Percentiles rank a stretch among this genome's conserved stretches.
These are phyloP conservation scores for Dictyostelium intermedium DNA, from an alignment of 78 protist species.

Conservation along the genomic window DNA sequence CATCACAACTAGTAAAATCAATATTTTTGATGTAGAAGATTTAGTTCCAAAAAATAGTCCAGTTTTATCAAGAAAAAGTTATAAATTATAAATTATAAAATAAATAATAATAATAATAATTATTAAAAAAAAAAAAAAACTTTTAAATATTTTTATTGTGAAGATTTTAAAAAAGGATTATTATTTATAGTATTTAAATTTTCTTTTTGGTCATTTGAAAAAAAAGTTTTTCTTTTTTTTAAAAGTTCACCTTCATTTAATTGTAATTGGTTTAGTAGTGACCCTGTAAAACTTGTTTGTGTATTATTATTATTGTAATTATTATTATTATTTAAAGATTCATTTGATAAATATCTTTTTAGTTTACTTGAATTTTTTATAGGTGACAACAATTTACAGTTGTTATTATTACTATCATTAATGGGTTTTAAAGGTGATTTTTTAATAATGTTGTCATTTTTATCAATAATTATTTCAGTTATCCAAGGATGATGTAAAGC, in stretches of 20 bases:
- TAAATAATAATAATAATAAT: not conserved
- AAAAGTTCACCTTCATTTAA: not conserved
- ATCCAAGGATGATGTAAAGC: constrained; percentile 92
- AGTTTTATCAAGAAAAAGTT: not conserved
- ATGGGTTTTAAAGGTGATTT: not conserved
- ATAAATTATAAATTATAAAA: not conserved
- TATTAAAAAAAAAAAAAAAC: too few species aligned
- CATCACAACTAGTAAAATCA: not conserved
- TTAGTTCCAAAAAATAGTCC: not conserved
- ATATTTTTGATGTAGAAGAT: constrained; percentile 48
- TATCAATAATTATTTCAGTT: not conserved
- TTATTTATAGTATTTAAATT: not conserved
- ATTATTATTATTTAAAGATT: not conserved
- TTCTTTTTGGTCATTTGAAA: not conserved
- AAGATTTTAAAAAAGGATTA: not conserved
- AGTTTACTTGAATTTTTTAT: not conserved
- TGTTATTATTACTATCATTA: not conserved
- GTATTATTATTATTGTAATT: not conserved
- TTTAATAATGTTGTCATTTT: not conserved
- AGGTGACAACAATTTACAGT: not conserved
- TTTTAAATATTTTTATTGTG: not conserved
- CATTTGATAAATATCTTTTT: not conserved
- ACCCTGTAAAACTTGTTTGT: not conserved
- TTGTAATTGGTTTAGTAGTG: constrained; percentile 4
- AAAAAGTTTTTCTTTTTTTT: constrained; percentile 5